Evolutionary conservation across 495 filamentous ascomycete species (phyloP).

Genomic region (Polyplosphaeria fusca): DNA sequence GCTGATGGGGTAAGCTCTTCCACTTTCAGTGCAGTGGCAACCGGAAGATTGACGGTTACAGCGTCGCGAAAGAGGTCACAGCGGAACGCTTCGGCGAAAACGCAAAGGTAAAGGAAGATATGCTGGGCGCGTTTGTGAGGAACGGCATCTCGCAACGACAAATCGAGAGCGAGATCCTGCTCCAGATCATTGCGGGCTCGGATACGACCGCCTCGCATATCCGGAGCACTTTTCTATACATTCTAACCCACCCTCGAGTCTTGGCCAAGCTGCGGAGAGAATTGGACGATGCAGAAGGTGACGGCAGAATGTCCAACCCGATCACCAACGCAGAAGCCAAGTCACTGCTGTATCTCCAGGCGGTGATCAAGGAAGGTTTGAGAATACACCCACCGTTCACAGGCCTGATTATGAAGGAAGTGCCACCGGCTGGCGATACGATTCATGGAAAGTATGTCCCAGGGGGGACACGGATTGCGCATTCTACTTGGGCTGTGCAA

Average conservation of each 20-base stretch:
- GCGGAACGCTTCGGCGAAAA: conserved; percentile 37
- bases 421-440: conserved; percentile 15
- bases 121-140: conserved; percentile 41
- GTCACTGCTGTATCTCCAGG: conserved; percentile 23
- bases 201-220: conserved; percentile 10
- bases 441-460: conserved; percentile 19
- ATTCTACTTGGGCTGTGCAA: not conserved
- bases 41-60: conserved; percentile 7
- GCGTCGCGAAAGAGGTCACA: conserved; percentile 39
- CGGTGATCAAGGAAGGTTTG: conserved; percentile 23
- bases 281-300: conserved; percentile 6
- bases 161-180: conserved; percentile 8
- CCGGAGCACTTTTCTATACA: not conserved
- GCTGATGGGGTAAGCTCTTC: conserved; percentile 3
- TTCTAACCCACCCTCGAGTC: conserved; percentile 1
- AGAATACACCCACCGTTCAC: conserved; percentile 17
- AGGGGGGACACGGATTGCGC: conserved; percentile 8
- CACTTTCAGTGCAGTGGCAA: not conserved
- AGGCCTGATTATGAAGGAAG: not conserved
- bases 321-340: conserved; percentile 14
- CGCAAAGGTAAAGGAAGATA: conserved; percentile 27
- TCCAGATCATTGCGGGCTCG: conserved; percentile 16
- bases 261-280: conserved; percentile 15
- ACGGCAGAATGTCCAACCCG: conserved; percentile 13
- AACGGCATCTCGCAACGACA: conserved; percentile 38